phyloP scores from a whole-genome alignment of 352 stramenopile genomes.

The Globisporangium emineosum region DNA sequence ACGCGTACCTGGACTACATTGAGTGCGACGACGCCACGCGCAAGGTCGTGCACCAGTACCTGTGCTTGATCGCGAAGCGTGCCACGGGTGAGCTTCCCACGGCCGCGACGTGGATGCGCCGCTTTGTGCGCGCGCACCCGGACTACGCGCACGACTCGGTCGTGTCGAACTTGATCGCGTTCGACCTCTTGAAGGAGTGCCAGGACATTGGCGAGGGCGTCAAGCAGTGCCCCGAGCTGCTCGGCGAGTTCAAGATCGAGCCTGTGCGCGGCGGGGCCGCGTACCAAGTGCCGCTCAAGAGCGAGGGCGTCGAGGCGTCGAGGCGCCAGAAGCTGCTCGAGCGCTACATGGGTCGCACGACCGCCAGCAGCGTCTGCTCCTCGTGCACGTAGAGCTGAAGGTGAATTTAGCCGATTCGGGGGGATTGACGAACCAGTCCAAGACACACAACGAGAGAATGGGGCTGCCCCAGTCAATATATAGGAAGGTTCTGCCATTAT shows the following conservation, averaged over 20 bases:
- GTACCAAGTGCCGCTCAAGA: slow-evolving; percentile 94
- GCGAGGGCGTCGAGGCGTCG: slow-evolving; percentile 65
- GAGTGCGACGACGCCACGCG: slow-evolving; percentile 93
- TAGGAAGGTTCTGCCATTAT: too few relatives aligned
- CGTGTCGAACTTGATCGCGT: slow-evolving; percentile 76
- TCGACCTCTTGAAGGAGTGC: slow-evolving; percentile 95
- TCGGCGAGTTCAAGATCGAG: slow-evolving; percentile 92
- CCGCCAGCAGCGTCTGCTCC: slow-evolving; percentile 18
- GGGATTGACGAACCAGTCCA: neutral
- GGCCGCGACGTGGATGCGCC: slow-evolving; percentile 95
- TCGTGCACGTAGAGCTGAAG: slow-evolving; percentile 21
- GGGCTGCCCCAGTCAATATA: neutral
- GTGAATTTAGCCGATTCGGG: too few relatives aligned
- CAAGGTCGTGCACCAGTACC: slow-evolving; percentile 64
- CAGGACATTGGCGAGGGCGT: slow-evolving; percentile 95
- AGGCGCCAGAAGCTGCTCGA: slow-evolving; percentile 72
- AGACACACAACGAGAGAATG: neutral
- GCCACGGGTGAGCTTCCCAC: slow-evolving; percentile 95
- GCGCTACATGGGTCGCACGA: slow-evolving; percentile 33
- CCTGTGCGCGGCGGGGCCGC: slow-evolving; percentile 87
- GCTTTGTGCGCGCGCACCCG: slow-evolving; percentile 93
- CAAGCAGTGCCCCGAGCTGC: slow-evolving; percentile 90
- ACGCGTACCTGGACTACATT: slow-evolving; percentile 97
- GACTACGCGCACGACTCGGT: slow-evolving; percentile 96
- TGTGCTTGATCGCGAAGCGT: slow-evolving; percentile 92